Evolutionary conservation across 768 basidiomycete species (phyloP).

Genomic region (Dioszegia hungarica): DNA sequence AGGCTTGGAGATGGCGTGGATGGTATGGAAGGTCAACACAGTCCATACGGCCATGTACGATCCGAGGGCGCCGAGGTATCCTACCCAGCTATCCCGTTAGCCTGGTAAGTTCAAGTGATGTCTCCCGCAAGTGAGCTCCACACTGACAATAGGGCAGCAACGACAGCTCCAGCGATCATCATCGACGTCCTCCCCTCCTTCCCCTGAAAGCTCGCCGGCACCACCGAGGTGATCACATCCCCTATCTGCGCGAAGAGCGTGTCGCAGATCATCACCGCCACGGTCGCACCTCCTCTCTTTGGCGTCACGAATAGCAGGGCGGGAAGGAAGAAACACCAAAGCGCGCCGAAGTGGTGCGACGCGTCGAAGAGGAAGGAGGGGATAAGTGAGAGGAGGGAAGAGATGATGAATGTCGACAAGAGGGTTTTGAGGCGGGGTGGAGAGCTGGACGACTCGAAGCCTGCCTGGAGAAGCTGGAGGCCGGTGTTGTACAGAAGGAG

Average conservation of each 20-base stretch:
- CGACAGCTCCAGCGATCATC: constrained; percentile 6
- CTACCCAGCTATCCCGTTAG: constrained; percentile 23
- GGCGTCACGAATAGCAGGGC: constrained; percentile 30
- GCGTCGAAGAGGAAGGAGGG: constrained; percentile 34
- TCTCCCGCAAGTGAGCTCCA: neutral
- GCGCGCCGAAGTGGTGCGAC: constrained; percentile 33
- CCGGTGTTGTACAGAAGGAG: constrained; percentile 35
- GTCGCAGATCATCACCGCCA: constrained; percentile 30
- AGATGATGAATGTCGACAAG: constrained; percentile 18
- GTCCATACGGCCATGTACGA: constrained; percentile 25
- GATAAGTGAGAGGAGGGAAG: constrained; percentile 24
- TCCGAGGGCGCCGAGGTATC: constrained; percentile 28
- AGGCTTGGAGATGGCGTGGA: constrained; percentile 10
- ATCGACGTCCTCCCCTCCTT: constrained; percentile 3
- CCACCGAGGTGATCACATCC: constrained; percentile 14
- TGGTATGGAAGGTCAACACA: constrained; percentile 27
- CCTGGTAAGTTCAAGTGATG: neutral
- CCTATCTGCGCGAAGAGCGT: constrained; percentile 20
- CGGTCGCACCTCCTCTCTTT: constrained; percentile 21
- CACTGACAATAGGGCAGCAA: constrained; percentile 19
- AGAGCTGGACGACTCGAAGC: constrained; percentile 15
- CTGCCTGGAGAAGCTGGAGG: constrained; percentile 14
- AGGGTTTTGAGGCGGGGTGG: constrained; percentile 24
- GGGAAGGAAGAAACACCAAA: constrained; percentile 39
- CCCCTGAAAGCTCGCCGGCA: constrained; percentile 17